Percentiles rank a stretch among this genome's conserved stretches.
These are phyloP conservation scores for Ballota nigra DNA, from an alignment of 257 asterid species.

Conservation along the genomic window DNA sequence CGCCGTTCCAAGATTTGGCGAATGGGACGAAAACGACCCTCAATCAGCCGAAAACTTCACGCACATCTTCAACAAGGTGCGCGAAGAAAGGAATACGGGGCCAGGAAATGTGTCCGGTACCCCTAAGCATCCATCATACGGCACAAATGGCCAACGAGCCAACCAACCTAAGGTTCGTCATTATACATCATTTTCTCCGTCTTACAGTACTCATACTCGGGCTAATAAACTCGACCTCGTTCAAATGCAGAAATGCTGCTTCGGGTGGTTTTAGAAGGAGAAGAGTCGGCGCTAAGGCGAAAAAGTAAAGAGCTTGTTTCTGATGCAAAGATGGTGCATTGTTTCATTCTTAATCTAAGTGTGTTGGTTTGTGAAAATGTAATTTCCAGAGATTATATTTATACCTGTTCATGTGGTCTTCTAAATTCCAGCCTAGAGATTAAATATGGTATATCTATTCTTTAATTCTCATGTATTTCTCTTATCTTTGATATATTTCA, in stretches of 20 bases:
- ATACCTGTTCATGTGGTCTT: not conserved
- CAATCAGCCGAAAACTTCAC: slow-evolving; percentile 77
- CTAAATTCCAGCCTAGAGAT: not conserved
- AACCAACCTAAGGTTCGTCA: slow-evolving; percentile 41
- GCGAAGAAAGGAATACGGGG: slow-evolving; percentile 49
- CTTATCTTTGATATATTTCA: not conserved
- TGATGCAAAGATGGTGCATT: slow-evolving; percentile 24
- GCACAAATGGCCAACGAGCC: slow-evolving; percentile 23
- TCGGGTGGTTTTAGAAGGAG: slow-evolving; percentile 41
- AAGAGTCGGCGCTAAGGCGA: not conserved
- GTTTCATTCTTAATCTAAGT: slow-evolving; percentile 8
- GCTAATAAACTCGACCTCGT: slow-evolving; percentile 8
- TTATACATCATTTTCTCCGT: not conserved
- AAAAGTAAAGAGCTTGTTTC: not conserved
- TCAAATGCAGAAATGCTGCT: slow-evolving; percentile 47
- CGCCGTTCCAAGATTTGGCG: slow-evolving; percentile 86
- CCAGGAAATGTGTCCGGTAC: slow-evolving; percentile 43
- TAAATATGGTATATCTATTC: slow-evolving; percentile 21
- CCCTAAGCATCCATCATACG: slow-evolving; percentile 36
- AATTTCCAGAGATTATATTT: slow-evolving; percentile 1
- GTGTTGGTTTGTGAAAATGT: slow-evolving; percentile 15
- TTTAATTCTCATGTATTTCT: slow-evolving; percentile 9
- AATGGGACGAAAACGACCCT: slow-evolving; percentile 76
- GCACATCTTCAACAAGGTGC: slow-evolving; percentile 58
- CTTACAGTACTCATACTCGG: not conserved